Evolutionary conservation across 441 rosid species (phyloP).

Genomic region (Francoa sonchifolia): DNA sequence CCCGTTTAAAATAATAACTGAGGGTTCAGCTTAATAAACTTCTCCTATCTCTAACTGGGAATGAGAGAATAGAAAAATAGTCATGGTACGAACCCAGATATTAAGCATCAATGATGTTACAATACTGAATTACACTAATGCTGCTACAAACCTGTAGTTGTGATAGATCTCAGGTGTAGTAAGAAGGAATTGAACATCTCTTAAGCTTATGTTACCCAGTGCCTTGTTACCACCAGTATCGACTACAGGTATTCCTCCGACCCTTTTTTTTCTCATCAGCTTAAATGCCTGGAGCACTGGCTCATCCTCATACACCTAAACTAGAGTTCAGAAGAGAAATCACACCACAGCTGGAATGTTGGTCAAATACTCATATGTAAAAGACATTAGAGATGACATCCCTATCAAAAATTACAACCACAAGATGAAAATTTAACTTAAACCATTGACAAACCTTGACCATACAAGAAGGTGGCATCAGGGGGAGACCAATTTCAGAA

Average conservation of each 20-base stretch:
- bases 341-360: too few relatives aligned
- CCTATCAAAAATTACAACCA: not conserved
- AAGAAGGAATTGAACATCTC: constrained; percentile 82
- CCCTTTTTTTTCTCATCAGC: constrained; percentile 67
- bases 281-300: constrained; percentile 97
- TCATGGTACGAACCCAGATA: too few relatives aligned
- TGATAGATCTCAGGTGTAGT: constrained; percentile 87
- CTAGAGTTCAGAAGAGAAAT: too few relatives aligned
- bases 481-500: constrained; percentile 78
- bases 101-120: too few relatives aligned
- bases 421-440: constrained; percentile 5
- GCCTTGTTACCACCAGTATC: constrained; percentile 45
- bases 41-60: too few relatives aligned
- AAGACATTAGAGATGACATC: too few relatives aligned
- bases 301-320: constrained; percentile 76
- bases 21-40: too few relatives aligned
- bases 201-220: constrained; percentile 73
- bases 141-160: constrained; percentile 47
- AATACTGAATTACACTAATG: too few relatives aligned
- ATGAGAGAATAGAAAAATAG: too few relatives aligned
- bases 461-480: constrained; percentile 33
- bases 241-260: constrained; percentile 80
- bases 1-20: too few relatives aligned
- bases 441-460: constrained; percentile 34
- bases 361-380: too few relatives aligned